Percentiles rank a stretch among this genome's conserved stretches.
Evolutionary conservation across 768 basidiomycete genomes (phyloP).

Genomic region (Galerina marginata): DNA sequence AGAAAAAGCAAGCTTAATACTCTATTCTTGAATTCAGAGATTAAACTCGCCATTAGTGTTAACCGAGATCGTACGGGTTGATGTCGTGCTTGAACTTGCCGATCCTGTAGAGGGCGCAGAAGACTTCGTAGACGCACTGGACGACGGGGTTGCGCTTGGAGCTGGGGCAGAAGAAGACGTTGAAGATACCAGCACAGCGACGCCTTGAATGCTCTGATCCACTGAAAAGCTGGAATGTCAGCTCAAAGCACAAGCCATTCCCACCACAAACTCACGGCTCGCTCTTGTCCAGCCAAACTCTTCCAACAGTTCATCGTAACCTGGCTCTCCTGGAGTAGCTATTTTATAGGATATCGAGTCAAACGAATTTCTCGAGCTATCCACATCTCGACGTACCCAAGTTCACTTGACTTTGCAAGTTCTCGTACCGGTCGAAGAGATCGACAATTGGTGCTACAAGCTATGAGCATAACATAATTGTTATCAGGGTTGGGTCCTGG

Average conservation of each 20-base stretch:
- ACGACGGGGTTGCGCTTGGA: background rate
- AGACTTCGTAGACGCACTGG: background rate
- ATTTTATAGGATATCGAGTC: background rate
- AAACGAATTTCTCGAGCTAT: background rate
- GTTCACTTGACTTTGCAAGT: slow-evolving; percentile 21
- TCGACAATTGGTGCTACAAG: slow-evolving; percentile 25
- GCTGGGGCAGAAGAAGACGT: background rate
- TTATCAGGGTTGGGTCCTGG: background rate
- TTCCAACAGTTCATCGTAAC: slow-evolving; percentile 6
- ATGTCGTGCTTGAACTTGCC: slow-evolving; percentile 5
- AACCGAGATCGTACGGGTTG: background rate
- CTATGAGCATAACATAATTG: background rate
- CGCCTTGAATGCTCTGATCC: slow-evolving; percentile 17
- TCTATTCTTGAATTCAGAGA: background rate
- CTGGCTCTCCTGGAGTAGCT: slow-evolving; percentile 14
- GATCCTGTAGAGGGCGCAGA: slow-evolving; percentile 2
- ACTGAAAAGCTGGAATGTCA: slow-evolving; percentile 7
- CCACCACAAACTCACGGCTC: slow-evolving; percentile 10
- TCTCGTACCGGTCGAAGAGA: slow-evolving; percentile 26
- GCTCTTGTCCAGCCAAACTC: slow-evolving; percentile 9
- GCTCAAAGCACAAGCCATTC: background rate
- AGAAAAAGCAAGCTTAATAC: background rate
- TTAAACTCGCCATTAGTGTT: slow-evolving; percentile 10
- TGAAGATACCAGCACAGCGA: slow-evolving; percentile 15
- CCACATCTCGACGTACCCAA: slow-evolving; percentile 13